Evolutionary conservation across 441 rosid species (phyloP).

Genomic region (Hura crepitans): DNA sequence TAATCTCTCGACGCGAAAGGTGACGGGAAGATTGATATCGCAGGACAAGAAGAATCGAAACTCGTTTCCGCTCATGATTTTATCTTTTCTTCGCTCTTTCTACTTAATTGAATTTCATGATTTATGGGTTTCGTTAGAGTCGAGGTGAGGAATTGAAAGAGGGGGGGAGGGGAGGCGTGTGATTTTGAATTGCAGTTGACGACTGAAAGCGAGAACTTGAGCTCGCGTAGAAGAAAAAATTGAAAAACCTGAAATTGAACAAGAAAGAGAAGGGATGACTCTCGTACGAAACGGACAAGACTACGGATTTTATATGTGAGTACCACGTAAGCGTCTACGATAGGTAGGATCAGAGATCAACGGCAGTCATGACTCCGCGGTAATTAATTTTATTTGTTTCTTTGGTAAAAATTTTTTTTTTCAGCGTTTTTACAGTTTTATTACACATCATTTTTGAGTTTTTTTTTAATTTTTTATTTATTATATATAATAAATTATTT

Average conservation of each 20-base stretch:
- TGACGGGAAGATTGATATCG: slow-evolving; percentile 88
- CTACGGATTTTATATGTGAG: neutral
- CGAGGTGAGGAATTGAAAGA: neutral
- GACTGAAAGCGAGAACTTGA: neutral
- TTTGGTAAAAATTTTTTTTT: neutral
- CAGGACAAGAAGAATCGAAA: slow-evolving; percentile 91
- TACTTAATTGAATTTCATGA: slow-evolving; percentile 2
- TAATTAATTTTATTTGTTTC: too few species aligned
- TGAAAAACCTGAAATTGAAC: neutral
- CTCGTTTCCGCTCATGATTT: slow-evolving; percentile 69
- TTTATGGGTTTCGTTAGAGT: neutral
- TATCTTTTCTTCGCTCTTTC: neutral
- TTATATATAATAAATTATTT: too few species aligned
- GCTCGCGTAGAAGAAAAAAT: neutral
- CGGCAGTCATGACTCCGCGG: neutral
- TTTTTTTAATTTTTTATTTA: too few species aligned
- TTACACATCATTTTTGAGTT: too few species aligned
- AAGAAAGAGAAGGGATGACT: neutral
- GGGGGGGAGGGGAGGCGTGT: neutral
- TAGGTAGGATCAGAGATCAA: neutral
- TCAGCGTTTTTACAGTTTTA: too few species aligned
- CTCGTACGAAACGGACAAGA: too few species aligned
- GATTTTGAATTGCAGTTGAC: slow-evolving; percentile 4
- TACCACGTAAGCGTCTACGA: neutral
- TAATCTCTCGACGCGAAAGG: slow-evolving; percentile 79